Conservation (phyloP, 495 filamentous ascomycete species). For the Daldinia grandis region DNA sequence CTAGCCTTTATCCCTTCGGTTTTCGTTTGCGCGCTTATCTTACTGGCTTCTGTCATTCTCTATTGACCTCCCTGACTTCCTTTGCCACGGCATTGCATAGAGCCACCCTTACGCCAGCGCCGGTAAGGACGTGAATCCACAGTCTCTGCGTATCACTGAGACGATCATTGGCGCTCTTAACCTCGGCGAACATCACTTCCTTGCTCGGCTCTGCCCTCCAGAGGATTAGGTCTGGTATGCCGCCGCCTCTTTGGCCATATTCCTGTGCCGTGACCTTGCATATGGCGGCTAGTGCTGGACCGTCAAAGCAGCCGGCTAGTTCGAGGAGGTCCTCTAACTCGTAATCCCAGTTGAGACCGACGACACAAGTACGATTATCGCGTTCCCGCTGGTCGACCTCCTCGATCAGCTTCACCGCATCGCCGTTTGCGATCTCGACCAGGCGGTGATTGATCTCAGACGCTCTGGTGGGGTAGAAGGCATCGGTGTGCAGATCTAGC, state of each 20-base stretch:
- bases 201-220: conserved; percentile 65
- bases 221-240: conserved; percentile 91
- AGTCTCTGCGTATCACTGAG: conserved; percentile 95
- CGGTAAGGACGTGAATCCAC: conserved; percentile 92
- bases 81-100: conserved; percentile 86
- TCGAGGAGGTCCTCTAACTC: conserved; percentile 81
- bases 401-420: conserved; percentile 70
- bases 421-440: conserved; percentile 82
- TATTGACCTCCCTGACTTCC: conserved; percentile 60
- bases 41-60: conserved; percentile 13
- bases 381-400: conserved; percentile 70
- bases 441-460: conserved; percentile 91
- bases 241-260: conserved; percentile 84
- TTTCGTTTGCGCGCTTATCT: conserved; percentile 1
- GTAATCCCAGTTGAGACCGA: conserved; percentile 92
- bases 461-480: conserved; percentile 84
- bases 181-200: conserved; percentile 77
- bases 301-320: conserved; percentile 80
- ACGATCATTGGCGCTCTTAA: conserved; percentile 94
- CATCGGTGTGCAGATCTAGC: conserved; percentile 90
- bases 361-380: conserved; percentile 78
- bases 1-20: background rate
- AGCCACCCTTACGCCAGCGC: conserved; percentile 85
- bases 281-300: conserved; percentile 79
- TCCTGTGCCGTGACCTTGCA: conserved; percentile 97